Conservation (phyloP, 75 land plant genomes). For the Azolla pinnata region DNA sequence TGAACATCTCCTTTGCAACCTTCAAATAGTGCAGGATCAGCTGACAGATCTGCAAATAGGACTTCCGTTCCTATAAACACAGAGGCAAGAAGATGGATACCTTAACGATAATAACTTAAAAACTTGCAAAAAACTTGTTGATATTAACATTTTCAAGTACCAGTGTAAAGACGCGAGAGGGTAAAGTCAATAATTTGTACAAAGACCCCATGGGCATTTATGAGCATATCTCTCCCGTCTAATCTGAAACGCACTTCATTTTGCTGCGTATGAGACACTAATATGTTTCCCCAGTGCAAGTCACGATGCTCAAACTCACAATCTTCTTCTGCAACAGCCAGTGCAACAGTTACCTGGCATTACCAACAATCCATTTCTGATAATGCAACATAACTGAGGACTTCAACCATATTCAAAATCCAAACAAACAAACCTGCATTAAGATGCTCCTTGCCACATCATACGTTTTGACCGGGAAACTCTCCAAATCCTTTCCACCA, state of each 20-base stretch:
- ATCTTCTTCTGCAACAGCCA: slow-evolving; percentile 88
- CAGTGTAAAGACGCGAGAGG: slow-evolving; percentile 75
- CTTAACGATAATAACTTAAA: background rate
- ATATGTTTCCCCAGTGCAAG: slow-evolving; percentile 91
- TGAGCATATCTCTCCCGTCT: slow-evolving; percentile 40
- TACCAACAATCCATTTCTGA: background rate
- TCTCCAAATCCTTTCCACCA: slow-evolving; percentile 87
- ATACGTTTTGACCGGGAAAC: slow-evolving; percentile 57
- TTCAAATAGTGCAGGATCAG: slow-evolving; percentile 75
- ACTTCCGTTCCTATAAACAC: slow-evolving; percentile 61
- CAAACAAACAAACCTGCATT: slow-evolving; percentile 55
- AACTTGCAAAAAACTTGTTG: no score
- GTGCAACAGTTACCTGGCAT: slow-evolving; percentile 67
- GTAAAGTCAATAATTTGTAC: slow-evolving; percentile 86
- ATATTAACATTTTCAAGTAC: no score
- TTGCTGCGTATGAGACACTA: slow-evolving; percentile 37
- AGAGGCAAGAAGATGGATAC: background rate
- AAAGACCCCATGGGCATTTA: slow-evolving; percentile 48
- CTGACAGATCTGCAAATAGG: slow-evolving; percentile 64
- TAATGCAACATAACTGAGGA: background rate
- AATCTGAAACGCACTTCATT: slow-evolving; percentile 31
- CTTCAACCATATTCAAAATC: background rate
- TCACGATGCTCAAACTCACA: slow-evolving; percentile 96
- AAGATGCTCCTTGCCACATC: slow-evolving; percentile 79
- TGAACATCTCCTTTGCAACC: slow-evolving; percentile 83